phyloP scores from a whole-genome alignment of 2,329 filamentous ascomycete species.

The Trichoderma semiorbis region DNA sequence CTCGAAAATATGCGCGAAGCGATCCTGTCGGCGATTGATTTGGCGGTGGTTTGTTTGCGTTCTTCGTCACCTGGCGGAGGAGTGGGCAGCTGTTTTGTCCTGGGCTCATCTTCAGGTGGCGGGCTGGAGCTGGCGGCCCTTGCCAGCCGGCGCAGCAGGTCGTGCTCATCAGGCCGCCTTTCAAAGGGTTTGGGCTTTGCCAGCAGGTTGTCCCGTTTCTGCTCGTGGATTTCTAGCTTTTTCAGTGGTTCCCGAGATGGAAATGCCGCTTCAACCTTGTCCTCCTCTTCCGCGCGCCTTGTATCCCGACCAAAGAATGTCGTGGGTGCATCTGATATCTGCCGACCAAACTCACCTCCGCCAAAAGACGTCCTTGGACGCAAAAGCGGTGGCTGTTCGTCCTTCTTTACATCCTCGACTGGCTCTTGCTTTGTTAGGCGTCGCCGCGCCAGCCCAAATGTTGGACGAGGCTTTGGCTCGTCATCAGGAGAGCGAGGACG shows the following conservation, averaged over 20 bases:
- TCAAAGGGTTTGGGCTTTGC: neutral
- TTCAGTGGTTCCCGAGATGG: neutral
- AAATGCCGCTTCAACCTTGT: neutral
- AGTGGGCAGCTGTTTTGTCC: conserved; percentile 22
- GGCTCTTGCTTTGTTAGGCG: neutral
- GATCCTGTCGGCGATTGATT: conserved; percentile 11
- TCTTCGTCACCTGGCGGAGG: conserved; percentile 17
- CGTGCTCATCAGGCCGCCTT: conserved; percentile 42
- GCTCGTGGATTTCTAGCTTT: conserved; percentile 14
- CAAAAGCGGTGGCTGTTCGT: conserved; percentile 19
- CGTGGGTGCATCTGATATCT: conserved; percentile 39
- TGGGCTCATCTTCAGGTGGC: conserved; percentile 26
- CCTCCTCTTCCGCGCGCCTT: conserved; percentile 5
- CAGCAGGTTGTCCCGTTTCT: neutral
- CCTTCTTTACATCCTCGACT: neutral
- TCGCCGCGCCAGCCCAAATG: conserved; percentile 2
- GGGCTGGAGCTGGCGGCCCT: conserved; percentile 47
- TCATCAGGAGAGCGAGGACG: conserved; percentile 42
- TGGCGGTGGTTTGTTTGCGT: conserved; percentile 9
- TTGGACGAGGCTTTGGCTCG: conserved; percentile 29
- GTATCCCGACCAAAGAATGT: conserved; percentile 36
- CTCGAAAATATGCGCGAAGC: conserved; percentile 22
- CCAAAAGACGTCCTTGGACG: conserved; percentile 28
- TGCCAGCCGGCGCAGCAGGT: conserved; percentile 48
- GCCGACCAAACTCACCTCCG: conserved; percentile 28